Conservation (phyloP, 2,329 filamentous ascomycete species). For the Exophiala sp. region DNA sequence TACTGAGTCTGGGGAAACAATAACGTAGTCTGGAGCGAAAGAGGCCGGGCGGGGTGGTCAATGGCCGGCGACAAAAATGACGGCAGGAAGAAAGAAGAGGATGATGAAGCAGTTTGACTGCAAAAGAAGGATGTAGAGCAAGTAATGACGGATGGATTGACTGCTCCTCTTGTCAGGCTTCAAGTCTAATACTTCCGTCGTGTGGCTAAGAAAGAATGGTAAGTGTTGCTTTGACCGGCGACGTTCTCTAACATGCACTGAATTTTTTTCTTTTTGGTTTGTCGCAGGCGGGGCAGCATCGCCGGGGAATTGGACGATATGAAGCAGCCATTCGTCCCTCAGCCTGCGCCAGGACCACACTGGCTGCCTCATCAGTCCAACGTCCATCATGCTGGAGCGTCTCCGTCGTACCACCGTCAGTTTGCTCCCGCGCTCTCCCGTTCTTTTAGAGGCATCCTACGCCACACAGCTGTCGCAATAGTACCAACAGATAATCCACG, state of each 20-base stretch:
- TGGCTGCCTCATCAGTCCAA: not conserved
- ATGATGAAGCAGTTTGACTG: not conserved
- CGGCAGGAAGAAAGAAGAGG: conserved; percentile 4
- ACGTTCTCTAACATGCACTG: not conserved
- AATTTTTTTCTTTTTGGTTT: conserved; percentile 5
- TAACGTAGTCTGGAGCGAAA: conserved; percentile 6
- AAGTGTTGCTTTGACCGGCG: not conserved
- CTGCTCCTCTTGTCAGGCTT: not conserved
- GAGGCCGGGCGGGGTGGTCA: conserved; percentile 12
- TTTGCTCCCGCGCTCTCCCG: conserved; percentile 1
- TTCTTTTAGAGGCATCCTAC: not conserved
- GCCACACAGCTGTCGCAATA: not conserved
- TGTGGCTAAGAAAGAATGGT: conserved; percentile 8
- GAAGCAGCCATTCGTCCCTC: conserved; percentile 1
- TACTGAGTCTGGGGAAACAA: not conserved
- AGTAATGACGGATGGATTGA: not conserved
- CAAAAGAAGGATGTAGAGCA: not conserved
- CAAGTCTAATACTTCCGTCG: conserved; percentile 3
- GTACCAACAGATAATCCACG: not conserved
- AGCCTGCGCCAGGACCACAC: not conserved
- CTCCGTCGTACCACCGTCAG: not conserved
- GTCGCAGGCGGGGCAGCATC: not conserved
- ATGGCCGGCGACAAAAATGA: conserved; percentile 3
- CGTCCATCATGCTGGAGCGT: not conserved
- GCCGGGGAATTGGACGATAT: not conserved